These are phyloP conservation scores for Plasmodium sp. DNA, from an alignment of 169 alveolate genomes.

Conservation along the genomic window DNA sequence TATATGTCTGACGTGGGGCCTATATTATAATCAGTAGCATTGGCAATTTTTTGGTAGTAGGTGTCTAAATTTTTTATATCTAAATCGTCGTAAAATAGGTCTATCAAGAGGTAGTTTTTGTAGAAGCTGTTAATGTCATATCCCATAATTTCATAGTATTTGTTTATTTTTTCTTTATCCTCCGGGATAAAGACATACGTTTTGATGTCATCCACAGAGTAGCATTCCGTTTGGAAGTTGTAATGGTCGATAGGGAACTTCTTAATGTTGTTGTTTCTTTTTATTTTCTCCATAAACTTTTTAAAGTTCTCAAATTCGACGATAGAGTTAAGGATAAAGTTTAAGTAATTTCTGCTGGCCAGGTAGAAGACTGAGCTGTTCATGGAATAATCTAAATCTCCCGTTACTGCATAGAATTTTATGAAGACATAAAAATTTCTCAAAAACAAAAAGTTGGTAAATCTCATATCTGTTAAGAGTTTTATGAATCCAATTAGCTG, in stretches of 20 bases:
- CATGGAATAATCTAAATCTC: conserved; percentile 44
- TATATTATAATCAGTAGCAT: neutral
- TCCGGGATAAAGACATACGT: neutral
- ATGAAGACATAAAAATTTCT: conserved; percentile 52
- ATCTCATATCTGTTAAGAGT: conserved; percentile 68
- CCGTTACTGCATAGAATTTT: conserved; percentile 54
- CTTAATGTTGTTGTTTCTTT: neutral
- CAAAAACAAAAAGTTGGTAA: conserved; percentile 56
- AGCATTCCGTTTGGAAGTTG: conserved; percentile 36
- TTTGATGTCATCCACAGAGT: conserved; percentile 19
- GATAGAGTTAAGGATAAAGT: conserved; percentile 53
- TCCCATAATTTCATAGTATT: neutral
- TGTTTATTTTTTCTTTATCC: neutral
- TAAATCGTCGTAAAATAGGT: conserved; percentile 48
- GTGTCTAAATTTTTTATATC: neutral
- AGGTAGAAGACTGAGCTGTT: conserved; percentile 17
- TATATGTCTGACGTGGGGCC: neutral
- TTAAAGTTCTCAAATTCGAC: conserved; percentile 57
- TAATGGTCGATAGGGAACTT: conserved; percentile 15
- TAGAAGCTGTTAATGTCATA: conserved; percentile 4
- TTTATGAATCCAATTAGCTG: conserved; percentile 68
- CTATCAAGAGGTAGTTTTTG: conserved; percentile 28
- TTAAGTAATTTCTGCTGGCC: conserved; percentile 38
- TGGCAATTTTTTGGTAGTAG: conserved; percentile 2
- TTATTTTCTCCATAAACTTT: conserved; percentile 10